These are phyloP conservation scores for Mortierella sp. DNA, from an alignment of 371 early-diverging fungal genomes.

Conservation along the genomic window DNA sequence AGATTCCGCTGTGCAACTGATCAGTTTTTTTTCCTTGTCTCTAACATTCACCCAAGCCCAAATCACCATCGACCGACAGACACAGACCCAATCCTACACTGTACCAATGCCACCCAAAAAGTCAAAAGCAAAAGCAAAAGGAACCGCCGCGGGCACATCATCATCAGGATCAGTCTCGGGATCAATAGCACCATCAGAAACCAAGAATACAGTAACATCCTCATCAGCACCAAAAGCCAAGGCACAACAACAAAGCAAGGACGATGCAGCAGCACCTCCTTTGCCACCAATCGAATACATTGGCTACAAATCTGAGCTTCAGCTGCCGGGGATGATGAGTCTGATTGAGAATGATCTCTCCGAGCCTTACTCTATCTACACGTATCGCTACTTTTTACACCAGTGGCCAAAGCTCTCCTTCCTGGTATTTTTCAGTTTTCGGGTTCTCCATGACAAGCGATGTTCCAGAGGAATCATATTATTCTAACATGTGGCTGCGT, in stretches of 20 bases:
- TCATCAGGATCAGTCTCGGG: background rate
- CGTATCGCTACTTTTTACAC: slow-evolving; percentile 96
- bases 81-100: background rate
- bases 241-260: background rate
- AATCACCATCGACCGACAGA: too few species aligned
- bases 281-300: slow-evolving; percentile 62
- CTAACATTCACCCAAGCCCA: background rate
- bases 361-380: slow-evolving; percentile 97
- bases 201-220: background rate
- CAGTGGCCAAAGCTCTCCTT: slow-evolving; percentile 91
- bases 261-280: slow-evolving; percentile 2
- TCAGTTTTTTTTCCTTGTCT: background rate
- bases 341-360: slow-evolving; percentile 93
- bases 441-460: background rate
- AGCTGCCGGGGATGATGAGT: slow-evolving; percentile 76
- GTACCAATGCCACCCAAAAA: slow-evolving; percentile 11
- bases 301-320: slow-evolving; percentile 72
- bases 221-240: too few species aligned
- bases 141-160: background rate
- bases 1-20: too few species aligned
- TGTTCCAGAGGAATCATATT: too few species aligned
- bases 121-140: slow-evolving; percentile 23
- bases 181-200: background rate
- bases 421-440: too few species aligned
- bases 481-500: too few species aligned